Base-by-base conservation (phyloP, 2,329 filamentous ascomycete genomes). In the Cylindrodendrum hubeiense region DNA sequence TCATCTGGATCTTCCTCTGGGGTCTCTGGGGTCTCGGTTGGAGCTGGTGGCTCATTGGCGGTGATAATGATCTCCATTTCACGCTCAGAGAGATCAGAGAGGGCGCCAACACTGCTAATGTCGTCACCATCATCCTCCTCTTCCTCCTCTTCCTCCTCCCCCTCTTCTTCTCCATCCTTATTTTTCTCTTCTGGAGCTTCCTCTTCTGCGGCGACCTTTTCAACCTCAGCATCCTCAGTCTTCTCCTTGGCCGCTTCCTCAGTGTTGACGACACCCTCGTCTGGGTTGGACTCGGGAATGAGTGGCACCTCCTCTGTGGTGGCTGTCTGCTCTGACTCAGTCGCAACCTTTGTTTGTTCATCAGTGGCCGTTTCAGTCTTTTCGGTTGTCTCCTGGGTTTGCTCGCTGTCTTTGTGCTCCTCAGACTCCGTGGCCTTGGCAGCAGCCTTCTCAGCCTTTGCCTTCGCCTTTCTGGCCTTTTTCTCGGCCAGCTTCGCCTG, bases 401-500 rank as follows among this genome's bases (percentile, higher is more conserved):
- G 28, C 24, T 60, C 28, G 22, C 58, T 43, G 46, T 22, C 33
- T 19, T 65, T 43, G 1, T 63, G 12, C 44, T 58, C 51, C 30
- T 69, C 49, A 4, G 24, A 70, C 63, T 74, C 60, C 22, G 67
- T 51, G 17, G 66, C 66, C 13, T 59, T 59, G 8, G 41, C 26
- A 12, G 65, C 69, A 5, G 60, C 67, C 44, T 66, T 75, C 39
- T 67, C 70, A n/a, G 69, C 69, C 22, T 65, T 65, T 0, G 52
- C 60, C 3, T 67, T 66, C 3, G 53, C 65, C 26, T 63, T 58
- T 30, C 51, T 68, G 2, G 64, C 67, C 64, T 75, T 77, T 50
- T 80, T 78, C 65, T 82, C 71, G 6, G 90, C 87, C 82, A 93
- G 93, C 79, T 90, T 92, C 30, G 87, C 86, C 85, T 93, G 94